These are phyloP conservation scores for Amyloporia xantha DNA, from an alignment of 768 basidiomycete species.

Conservation along the genomic window DNA sequence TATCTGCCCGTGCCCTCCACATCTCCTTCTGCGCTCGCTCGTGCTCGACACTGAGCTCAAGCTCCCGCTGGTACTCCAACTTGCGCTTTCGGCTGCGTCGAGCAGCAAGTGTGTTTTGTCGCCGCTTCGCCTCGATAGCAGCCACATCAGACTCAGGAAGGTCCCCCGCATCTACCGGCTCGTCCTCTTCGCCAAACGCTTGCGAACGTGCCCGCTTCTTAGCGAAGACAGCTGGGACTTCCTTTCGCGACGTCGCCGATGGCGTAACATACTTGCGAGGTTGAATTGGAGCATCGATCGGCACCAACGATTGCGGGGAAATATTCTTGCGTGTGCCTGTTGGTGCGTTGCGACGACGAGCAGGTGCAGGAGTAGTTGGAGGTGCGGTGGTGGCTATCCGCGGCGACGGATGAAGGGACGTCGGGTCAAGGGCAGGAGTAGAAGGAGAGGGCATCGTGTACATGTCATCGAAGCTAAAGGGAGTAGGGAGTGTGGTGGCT, in stretches of 20 bases:
- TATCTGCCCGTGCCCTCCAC: slow-evolving; percentile 52
- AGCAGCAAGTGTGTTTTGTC: slow-evolving; percentile 82
- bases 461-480: slow-evolving; percentile 30
- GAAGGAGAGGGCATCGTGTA: slow-evolving; percentile 43
- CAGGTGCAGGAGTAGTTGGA: too few relatives aligned
- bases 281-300: slow-evolving; percentile 76
- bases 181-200: slow-evolving; percentile 47
- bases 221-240: slow-evolving; percentile 65
- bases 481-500: slow-evolving; percentile 10
- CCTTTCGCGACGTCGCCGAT: slow-evolving; percentile 74
- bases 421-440: slow-evolving; percentile 41
- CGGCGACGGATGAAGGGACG: slow-evolving; percentile 30
- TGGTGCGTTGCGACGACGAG: slow-evolving; percentile 32
- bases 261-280: slow-evolving; percentile 64
- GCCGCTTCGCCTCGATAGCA: slow-evolving; percentile 72
- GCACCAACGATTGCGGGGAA: slow-evolving; percentile 56
- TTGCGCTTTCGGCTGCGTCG: slow-evolving; percentile 73
- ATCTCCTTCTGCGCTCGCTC: slow-evolving; percentile 53
- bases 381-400: slow-evolving; percentile 15
- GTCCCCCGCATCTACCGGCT: slow-evolving; percentile 36
- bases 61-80: slow-evolving; percentile 55
- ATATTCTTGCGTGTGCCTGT: slow-evolving; percentile 73
- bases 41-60: slow-evolving; percentile 51
- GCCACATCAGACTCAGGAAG: slow-evolving; percentile 46
- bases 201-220: slow-evolving; percentile 51